Conservation (phyloP, 1,139 yeast genomes). For the Taiozyma sp. region DNA sequence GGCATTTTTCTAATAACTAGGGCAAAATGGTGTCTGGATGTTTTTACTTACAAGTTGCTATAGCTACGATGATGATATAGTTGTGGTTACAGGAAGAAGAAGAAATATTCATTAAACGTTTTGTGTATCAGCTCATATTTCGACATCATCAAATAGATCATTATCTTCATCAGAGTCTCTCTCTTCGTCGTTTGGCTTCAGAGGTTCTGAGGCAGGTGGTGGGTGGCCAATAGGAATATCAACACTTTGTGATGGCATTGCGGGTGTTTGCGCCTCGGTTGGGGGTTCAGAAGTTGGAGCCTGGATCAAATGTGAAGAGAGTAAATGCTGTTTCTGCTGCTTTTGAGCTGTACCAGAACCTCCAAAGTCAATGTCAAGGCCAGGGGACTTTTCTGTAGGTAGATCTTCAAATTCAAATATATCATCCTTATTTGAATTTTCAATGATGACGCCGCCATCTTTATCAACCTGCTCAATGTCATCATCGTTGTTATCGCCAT, state of each 20-base stretch:
- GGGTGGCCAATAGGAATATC: neutral
- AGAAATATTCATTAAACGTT: neutral
- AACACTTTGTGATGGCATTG: neutral
- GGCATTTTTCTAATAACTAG: neutral
- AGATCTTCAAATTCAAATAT: neutral
- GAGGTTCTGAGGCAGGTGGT: neutral
- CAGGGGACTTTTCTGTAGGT: neutral
- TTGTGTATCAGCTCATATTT: neutral
- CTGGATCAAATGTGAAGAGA: neutral
- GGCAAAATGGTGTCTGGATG: neutral
- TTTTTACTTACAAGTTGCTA: neutral
- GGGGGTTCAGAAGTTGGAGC: neutral
- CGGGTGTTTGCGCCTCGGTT: neutral
- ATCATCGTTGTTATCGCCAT: neutral
- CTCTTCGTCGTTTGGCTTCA: neutral
- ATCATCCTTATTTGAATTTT: neutral
- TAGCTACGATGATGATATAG: neutral
- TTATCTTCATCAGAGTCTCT: neutral
- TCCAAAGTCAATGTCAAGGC: neutral
- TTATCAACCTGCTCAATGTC: neutral
- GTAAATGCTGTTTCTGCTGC: neutral
- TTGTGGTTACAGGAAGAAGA: neutral
- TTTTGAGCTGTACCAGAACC: neutral
- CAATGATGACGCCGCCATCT: neutral
- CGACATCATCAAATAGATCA: neutral